These are phyloP conservation scores for Cymbopogon flexuosus DNA, from an alignment of 202 grass and related monocot genomes.

Conservation along the genomic window DNA sequence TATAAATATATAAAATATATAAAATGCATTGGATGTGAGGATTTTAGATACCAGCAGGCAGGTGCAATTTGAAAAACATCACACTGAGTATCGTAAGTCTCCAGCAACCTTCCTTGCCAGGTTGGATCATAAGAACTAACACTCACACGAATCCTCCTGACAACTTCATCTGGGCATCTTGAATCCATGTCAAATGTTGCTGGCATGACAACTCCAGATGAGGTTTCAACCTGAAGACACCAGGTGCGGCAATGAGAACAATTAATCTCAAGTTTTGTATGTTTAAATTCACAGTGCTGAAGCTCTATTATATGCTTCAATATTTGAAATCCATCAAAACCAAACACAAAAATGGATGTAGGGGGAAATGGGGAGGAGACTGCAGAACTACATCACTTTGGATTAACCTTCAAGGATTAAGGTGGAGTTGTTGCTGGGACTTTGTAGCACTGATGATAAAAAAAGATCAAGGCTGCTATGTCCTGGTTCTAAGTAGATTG, in stretches of 20 bases:
- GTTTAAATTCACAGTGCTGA: not conserved
- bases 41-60: slow-evolving; percentile 49
- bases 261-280: not conserved
- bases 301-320: not conserved
- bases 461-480: not conserved
- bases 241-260: not conserved
- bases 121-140: slow-evolving; percentile 61
- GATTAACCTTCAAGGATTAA: not conserved
- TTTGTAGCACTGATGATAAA: too few species aligned
- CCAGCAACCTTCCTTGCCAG: slow-evolving; percentile 62
- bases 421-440: too few species aligned
- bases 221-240: slow-evolving; percentile 60
- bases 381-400: slow-evolving; percentile 14
- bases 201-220: slow-evolving; percentile 53
- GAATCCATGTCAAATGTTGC: slow-evolving; percentile 67
- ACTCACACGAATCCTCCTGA: slow-evolving; percentile 65
- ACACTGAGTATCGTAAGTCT: slow-evolving; percentile 66
- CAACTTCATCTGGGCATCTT: slow-evolving; percentile 78
- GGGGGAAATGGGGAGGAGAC: not conserved
- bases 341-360: not conserved
- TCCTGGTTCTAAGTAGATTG: not conserved
- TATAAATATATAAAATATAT: not conserved
- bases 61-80: slow-evolving; percentile 59
- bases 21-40: slow-evolving; percentile 5
- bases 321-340: not conserved